Conservation (phyloP, 169 alveolate genomes). For the Blepharisma undulans region DNA sequence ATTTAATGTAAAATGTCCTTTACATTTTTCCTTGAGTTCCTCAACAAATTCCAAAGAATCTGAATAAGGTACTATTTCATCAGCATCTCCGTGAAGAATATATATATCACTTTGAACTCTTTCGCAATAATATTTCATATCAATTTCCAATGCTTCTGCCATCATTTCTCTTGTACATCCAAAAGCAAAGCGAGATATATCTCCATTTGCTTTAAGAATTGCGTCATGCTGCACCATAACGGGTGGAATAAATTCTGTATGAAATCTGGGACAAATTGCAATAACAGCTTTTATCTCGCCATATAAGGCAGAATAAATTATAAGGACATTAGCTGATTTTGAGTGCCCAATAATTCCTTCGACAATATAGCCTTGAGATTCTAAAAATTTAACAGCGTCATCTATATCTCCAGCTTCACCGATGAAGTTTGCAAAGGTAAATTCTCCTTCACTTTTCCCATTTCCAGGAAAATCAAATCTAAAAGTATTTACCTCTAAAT, state of each 20-base stretch:
- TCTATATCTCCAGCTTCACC: neutral
- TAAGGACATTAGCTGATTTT: neutral
- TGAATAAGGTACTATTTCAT: neutral
- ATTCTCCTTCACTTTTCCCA: slow-evolving; percentile 26
- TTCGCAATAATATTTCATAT: neutral
- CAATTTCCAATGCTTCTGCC: neutral
- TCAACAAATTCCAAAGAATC: neutral
- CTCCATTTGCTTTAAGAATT: neutral
- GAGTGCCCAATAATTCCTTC: slow-evolving; percentile 29
- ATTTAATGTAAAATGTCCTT: too few relatives aligned
- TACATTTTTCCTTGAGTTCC: neutral
- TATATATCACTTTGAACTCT: neutral
- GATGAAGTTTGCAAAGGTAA: neutral
- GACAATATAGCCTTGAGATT: neutral
- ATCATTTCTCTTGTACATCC: neutral
- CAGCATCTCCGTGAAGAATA: neutral
- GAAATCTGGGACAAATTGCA: neutral
- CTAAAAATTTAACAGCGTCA: neutral
- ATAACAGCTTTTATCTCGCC: neutral
- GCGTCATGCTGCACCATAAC: neutral
- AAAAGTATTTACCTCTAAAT: neutral
- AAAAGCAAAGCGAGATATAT: neutral
- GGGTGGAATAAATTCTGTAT: neutral
- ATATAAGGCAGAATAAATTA: slow-evolving; percentile 1
- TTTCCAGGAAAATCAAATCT: slow-evolving; percentile 26